Evolutionary conservation across 78 protist species (phyloP), one percentile per base, ranked within the genome.

Genomic region (Blattamonas nauphoetae): DNA sequence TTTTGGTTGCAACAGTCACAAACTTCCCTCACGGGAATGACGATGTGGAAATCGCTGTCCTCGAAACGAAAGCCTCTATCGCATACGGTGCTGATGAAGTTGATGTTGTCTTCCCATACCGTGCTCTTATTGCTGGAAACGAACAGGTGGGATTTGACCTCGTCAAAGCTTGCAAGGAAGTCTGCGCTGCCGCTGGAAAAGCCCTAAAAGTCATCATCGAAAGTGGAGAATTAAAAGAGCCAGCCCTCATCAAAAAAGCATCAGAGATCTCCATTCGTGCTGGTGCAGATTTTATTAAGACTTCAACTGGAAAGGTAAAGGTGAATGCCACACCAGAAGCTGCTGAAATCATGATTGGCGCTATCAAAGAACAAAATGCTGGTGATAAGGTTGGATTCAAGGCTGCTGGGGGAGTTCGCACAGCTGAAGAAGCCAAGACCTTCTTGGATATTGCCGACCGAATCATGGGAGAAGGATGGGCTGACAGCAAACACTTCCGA

Each of bases 241-340:
- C 41, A 45, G n/a, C 45, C 34, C 4, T 4, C 55, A 41, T 88
- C 85, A 34, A 41, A 71, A 5, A 1, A 29, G 90, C 90, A 38
- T 1, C 86, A 46, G 71, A 43, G 34, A 1, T 88, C 45, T 21
- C 81, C 79, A 88, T 88, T 71, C 36, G n/a, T 81, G 85, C 85
- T 6, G 90, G 90, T 3, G 55, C 90, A 4, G 79, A 88, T 86
- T 82, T 88, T 79, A 82, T 88, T 85, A 88, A 88, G 86, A 88
- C 90, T 64, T 41, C 77, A 42, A 88, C 90, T 3, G 90, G 90
- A 2, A 88, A 81, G 42, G 71, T 41, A 45, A 1, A 32, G 5
- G 79, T 44, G 41, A 88, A 79, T 85, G 90, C 90, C 43, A 55
- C 43, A 38, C 81, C 79, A 34, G 85, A 21, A 1, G 86, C 63